Base-by-base conservation (phyloP, 371 early-diverging fungal genomes). In the Mucor sp. region DNA sequence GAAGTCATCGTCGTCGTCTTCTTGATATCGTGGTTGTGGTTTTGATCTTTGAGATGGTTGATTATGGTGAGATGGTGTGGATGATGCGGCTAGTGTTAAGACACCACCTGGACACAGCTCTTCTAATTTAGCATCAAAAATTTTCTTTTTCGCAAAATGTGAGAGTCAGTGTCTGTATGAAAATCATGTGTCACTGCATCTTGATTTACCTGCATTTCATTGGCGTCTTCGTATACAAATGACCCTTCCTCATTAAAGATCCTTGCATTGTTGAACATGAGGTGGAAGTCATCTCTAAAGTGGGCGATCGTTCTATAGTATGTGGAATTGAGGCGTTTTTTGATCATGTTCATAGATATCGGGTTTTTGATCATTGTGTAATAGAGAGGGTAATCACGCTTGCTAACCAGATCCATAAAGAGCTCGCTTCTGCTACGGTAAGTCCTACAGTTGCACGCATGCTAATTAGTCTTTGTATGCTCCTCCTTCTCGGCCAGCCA, bases 181-280 rank as follows among this genome's bases (percentile, higher is more conserved):
- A 32, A 14, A 32, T 35, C 32, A n/a, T 32, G 28, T 32, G 23
- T 37, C 8, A 57, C 11, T 23, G 4, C 21, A n/a, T 32, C 35
- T 21, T 21, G 6, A 32, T 23, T 64, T 75, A 83, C 77, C 74
- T 79, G 72, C 77, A 78, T 76, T 37, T 79, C 81, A 64, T 86
- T 83, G 7, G 95, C 93, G 72, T 95, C 94, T 35, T 85, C 80
- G 69, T 93, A 94, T 14, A 95, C 94, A 77, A 86, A 74, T 25
- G 91, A 91, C 12, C 90, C 92, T 63, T 93, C 93, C 72, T 87
- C 89, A 66, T 95, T 93, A 71, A 90, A 95, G 32, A 76, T 85
- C 47, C 87, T 80, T n/a, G 95, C 95, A 69, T 95, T 95, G 71
- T 88, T 77, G 73, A 92, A 92, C 94, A 94, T 94, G 27, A 84